These are phyloP conservation scores for Chiua virens DNA, from an alignment of 768 basidiomycete genomes.

Conservation along the genomic window DNA sequence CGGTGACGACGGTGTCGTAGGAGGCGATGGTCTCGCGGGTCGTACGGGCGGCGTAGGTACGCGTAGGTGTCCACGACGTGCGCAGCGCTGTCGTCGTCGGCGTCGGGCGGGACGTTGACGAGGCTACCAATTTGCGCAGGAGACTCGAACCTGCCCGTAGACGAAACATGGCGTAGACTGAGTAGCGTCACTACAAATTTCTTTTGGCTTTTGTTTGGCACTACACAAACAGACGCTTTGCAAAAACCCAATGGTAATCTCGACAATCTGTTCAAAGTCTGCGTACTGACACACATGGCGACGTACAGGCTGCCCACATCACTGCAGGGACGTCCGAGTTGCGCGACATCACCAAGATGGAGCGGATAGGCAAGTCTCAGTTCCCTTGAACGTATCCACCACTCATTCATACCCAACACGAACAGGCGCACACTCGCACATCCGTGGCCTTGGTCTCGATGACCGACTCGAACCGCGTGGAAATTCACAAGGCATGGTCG, in stretches of 20 bases:
- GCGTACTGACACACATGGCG: slow-evolving; percentile 7
- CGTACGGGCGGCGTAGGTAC: slow-evolving; percentile 36
- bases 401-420: slow-evolving; percentile 2
- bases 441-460: slow-evolving; percentile 92
- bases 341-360: slow-evolving; percentile 88
- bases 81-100: slow-evolving; percentile 9
- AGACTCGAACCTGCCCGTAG: slow-evolving; percentile 19
- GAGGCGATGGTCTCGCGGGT: slow-evolving; percentile 32
- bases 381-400: neutral
- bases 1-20: slow-evolving; percentile 42
- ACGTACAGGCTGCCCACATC: slow-evolving; percentile 63
- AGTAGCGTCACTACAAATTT: neutral
- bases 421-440: slow-evolving; percentile 90
- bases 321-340: slow-evolving; percentile 75
- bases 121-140: slow-evolving; percentile 12
- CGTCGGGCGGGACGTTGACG: neutral
- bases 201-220: slow-evolving; percentile 29
- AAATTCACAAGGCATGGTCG: slow-evolving; percentile 95
- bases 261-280: neutral
- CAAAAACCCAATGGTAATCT: slow-evolving; percentile 28
- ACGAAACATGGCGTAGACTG: slow-evolving; percentile 10
- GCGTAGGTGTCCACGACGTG: slow-evolving; percentile 12
- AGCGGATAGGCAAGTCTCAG: slow-evolving; percentile 70
- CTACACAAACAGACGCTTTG: slow-evolving; percentile 31
- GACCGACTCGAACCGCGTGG: slow-evolving; percentile 86